Evolutionary conservation across 495 filamentous ascomycete species (phyloP), one percentile per base, ranked within the genome.

Genomic region (Penicillium odoratum): DNA sequence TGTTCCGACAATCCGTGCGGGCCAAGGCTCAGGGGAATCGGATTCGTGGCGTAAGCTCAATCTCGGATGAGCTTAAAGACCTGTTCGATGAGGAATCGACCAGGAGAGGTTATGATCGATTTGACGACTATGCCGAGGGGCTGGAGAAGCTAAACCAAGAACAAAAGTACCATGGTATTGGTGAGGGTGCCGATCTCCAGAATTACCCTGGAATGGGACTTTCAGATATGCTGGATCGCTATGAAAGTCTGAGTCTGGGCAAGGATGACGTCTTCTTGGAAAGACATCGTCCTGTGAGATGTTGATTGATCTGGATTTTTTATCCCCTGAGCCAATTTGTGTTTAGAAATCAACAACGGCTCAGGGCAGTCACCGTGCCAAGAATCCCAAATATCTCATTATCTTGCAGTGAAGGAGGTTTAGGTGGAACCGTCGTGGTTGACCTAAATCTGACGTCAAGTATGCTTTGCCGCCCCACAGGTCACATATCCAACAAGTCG

Each of bases 191-290:
- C 51, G 16, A 68, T 36, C 60, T 69, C 29, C 67, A 69, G 48
- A 60, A 62, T 38, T 68, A 62, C 42, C 66, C 68, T 11, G 66
- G 70, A 3, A 46, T 66, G 25, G 61, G 63, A 7, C 57, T 79
- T 3, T 73, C 65, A 13, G 73, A 75, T 18, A 79, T 79, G 76
- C 63, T 79, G 7, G 73, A 74, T 62, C 67, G 66, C 2, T 79
- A 77, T 36, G 29, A 51, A 51, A 51, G 48, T 36, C 33, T 51
- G 26, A 51, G 48, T 38, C 31, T 51, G 31, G 48, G 48, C 15
- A 51, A 51, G 40, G 48, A 46, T 46, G 43, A 51, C 48, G 31
- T 31, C 1, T 51, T 51, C 30, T 25, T 34, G 33, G 18, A 36
- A 18, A 21, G 33, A 38, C 40, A 51, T 34, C 48, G 34, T 11